Base-by-base conservation (phyloP, 345 rosid genomes). In the Chamaenerion angustifolium region DNA sequence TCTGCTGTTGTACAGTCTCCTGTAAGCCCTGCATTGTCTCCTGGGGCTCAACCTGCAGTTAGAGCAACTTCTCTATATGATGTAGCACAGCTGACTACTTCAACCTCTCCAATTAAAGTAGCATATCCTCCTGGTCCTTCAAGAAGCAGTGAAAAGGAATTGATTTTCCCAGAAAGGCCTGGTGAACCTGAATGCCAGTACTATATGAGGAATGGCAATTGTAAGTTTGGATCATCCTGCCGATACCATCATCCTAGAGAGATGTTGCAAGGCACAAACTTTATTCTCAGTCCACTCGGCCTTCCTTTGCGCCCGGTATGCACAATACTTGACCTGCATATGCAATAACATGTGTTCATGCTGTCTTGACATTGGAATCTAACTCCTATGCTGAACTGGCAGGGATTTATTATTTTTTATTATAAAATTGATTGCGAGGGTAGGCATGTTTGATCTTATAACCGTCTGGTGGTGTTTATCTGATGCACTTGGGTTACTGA, bases 221-320 rank as follows among this genome's bases (percentile, higher is more conserved):
- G 99, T 68, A 88, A 79, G 71, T 93, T 77, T 73, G 94, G 95
- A 50, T 66, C 80, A 16, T 77, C 87, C 16, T 93, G 99, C 61
- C 78, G 75, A 70, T 93, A 70, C 66, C 95, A 93, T 73, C 99
- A 93, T 68, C 97, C 97, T 44, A 76, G 72, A 49, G 92, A 88
- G 62, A 54, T 70, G 42, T 69, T 66, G 56, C 88, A 83, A 50
- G 69, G 69, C 62, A 57, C 81, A 57, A 77, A 73, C 60, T 78
- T 80, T 46, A 41, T 53, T 57, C 92, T 88, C 52, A 88, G 85
- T 64, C 76, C 85, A 52, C 45, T 85, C 52, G 99, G 97, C 53
- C 92, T 88, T 68, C 99, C 97, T 66, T 31, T 85, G 60, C 94
- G 95, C 25, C 79, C 80, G 58, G 99, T 93, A 77, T 64, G 71